Base-by-base conservation (phyloP, 1,139 yeast genomes). In the Wickerhamomyces sp. region DNA sequence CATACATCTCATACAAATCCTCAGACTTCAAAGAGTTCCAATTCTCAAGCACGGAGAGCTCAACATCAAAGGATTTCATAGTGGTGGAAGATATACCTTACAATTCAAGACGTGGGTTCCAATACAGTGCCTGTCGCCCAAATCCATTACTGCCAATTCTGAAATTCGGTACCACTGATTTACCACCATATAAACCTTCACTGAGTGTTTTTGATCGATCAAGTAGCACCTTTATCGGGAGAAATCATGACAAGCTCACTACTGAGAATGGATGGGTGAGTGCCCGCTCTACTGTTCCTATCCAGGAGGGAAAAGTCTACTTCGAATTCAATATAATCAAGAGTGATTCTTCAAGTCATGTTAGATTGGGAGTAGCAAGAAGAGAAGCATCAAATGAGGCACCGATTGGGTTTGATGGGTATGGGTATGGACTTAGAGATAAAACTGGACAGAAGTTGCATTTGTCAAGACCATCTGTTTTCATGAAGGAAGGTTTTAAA, bases 371-470 rank as follows among this genome's bases (percentile, higher is more conserved):
- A 0, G 58, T 91, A 39, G 84, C 84, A 0, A 69, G 98, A 46
- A 73, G 88, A 53, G 99, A 93, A 60, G 95, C 96, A 1, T 79
- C 90, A 45, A 66, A 91, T 42, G 97, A 93, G 55, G 96, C 96
- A 0, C 99, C 99, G 0, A 93, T 91, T 10, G 99, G 99, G 6
- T 88, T 79, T 59, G 98, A 93, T 64, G 94, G 91, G 0, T 93
- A 90, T 65, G 93, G 97, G 0, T 93, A 94, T 63, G 97, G 96
- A 1, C 60, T 93, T 10, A 71, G 98, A 49, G 98, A 91, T 64
- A 75, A 76, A 34, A 74, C 75, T n/a, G 95, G 98, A 2, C 86
- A 87, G 52, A 78, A 78, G 36, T 74, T 93, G 39, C 95, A 93
- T 50, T 64, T 85, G 39, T 82, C 93, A 51, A 72, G 94, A 42